These are phyloP conservation scores for Grifola frondosa DNA, from an alignment of 1,284 basidiomycete species.

Conservation along the genomic window DNA sequence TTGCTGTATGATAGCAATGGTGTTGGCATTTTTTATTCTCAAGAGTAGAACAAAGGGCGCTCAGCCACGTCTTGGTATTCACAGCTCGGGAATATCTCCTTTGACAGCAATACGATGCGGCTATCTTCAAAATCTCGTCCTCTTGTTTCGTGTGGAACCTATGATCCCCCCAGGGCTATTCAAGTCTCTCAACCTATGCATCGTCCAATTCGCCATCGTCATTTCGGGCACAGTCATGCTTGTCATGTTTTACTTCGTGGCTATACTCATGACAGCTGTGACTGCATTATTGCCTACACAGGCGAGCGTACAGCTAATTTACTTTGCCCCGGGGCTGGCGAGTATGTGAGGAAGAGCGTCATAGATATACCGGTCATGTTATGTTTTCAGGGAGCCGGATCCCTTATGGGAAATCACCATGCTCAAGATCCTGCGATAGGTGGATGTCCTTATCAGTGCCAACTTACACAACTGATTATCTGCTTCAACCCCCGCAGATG, in stretches of 20 bases:
- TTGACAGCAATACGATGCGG: constrained; percentile 21
- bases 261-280: constrained; percentile 47
- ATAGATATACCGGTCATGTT: constrained; percentile 14
- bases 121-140: constrained; percentile 3
- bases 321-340: constrained; percentile 46
- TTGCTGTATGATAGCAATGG: constrained; percentile 29
- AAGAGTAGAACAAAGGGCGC: constrained; percentile 28
- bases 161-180: constrained; percentile 40
- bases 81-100: constrained; percentile 40
- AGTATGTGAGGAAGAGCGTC: constrained; percentile 11
- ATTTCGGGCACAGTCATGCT: constrained; percentile 46
- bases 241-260: constrained; percentile 50
- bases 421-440: constrained; percentile 24
- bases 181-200: constrained; percentile 37
- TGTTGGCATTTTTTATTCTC: constrained; percentile 40
- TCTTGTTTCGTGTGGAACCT: constrained; percentile 33
- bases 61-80: constrained; percentile 25
- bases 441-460: constrained; percentile 3
- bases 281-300: constrained; percentile 34
- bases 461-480: background rate
- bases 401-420: constrained; percentile 24
- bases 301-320: constrained; percentile 45
- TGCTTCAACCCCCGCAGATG: constrained; percentile 24
- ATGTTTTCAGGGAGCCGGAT: constrained; percentile 29
- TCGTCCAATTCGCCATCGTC: constrained; percentile 36